Evolutionary conservation across 2,329 filamentous ascomycete genomes (phyloP).

Genomic region (Colletotrichum agaves): DNA sequence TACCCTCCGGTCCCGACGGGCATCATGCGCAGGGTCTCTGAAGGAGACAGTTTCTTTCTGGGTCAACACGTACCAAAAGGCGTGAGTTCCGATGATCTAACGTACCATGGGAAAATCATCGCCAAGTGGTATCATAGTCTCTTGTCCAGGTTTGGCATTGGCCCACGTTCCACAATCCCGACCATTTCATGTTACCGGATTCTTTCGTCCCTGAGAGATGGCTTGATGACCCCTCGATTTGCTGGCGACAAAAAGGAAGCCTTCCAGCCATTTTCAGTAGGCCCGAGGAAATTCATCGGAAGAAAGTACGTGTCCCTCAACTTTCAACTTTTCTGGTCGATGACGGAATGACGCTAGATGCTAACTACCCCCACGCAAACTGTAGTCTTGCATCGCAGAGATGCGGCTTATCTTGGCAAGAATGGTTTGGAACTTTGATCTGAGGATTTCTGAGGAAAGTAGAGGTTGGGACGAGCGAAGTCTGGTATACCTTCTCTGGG

Average conservation of each 20-base stretch:
- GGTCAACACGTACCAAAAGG: conserved; percentile 46
- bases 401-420: conserved; percentile 59
- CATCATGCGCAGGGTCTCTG: neutral
- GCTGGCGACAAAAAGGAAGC: conserved; percentile 52
- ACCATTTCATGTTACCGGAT: conserved; percentile 46
- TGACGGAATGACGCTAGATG: neutral
- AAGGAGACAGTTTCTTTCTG: conserved; percentile 45
- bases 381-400: conserved; percentile 55
- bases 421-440: conserved; percentile 58
- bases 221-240: conserved; percentile 29
- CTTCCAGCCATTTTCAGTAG: conserved; percentile 59
- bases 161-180: conserved; percentile 45
- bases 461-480: conserved; percentile 52
- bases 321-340: conserved; percentile 47
- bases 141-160: conserved; percentile 39
- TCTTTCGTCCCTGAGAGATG: conserved; percentile 60
- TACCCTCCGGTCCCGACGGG: conserved; percentile 43
- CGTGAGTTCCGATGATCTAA: conserved; percentile 38
- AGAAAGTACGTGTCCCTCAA: conserved; percentile 52
- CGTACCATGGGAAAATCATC: too few relatives aligned
- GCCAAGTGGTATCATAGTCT: conserved; percentile 16
- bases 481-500: conserved; percentile 52
- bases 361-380: neutral
- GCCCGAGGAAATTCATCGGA: conserved; percentile 62
- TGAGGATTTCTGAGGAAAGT: conserved; percentile 49